Evolutionary conservation across 176 grass and related monocot genomes (phyloP), one percentile per base, ranked within the genome.

Genomic region (Rhipidocladum racemiflorum): DNA sequence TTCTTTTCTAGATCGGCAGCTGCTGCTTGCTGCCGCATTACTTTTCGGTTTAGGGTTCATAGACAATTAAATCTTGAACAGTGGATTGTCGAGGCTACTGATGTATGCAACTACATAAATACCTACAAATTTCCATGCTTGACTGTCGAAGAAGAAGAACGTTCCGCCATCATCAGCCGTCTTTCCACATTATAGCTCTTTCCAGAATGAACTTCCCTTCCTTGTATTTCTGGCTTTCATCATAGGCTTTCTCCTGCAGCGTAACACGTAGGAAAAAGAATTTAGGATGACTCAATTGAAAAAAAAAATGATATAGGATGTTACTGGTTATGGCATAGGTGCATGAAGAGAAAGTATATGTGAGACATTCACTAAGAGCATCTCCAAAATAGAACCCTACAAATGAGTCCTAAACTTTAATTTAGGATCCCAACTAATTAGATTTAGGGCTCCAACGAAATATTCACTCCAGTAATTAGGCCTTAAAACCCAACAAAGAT

Each of bases 151-250:
- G n/a, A 62, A 4, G 49, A 20, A 53, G 50, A 53, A 21, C 66
- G 63, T 53, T n/a, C 24, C 12, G 30, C 38, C 34, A 56, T 65
- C 72, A 71, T 85, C 84, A 85, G 38, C 87, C 78, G 32, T 86
- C 82, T 76, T 89, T 91, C 66, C 50, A 68, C 68, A 94, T 77
- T 77, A 77, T 43, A 51, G 87, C 45, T 69, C 68, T 91, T 35
- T 94, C 92, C 53, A 94, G 68, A 42, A 94, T 86, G 68, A 86
- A 94, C 57, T 81, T 94, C n/a, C 92, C 92, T 72, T 91, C 89
- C 80, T 94, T 94, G 86, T 91, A 94, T 50, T 89, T n/a, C 69
- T 95, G 87, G 32, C 67, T 86, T 82, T 86, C 82, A 0, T 95
- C 85, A 27, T 88, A 92, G 55, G 92, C 89, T 74, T 91, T 94